These are phyloP conservation scores for Suillus plorans DNA, from an alignment of 768 basidiomycete species.

Conservation along the genomic window DNA sequence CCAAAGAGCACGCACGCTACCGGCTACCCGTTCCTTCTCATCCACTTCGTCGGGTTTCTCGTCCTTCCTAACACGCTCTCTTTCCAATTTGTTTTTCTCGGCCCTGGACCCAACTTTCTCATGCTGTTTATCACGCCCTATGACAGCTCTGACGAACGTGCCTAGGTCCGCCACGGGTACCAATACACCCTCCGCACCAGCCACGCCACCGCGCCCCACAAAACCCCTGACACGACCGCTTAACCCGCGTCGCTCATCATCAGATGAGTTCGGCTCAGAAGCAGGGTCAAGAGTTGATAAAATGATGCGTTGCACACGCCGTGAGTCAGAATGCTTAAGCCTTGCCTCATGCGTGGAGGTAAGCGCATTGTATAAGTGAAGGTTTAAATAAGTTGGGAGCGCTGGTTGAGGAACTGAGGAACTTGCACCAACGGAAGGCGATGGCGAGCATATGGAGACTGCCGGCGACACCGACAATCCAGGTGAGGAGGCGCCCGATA, in stretches of 20 bases:
- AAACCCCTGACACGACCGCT: constrained; percentile 38
- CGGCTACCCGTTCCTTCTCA: constrained; percentile 36
- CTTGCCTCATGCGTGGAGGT: constrained; percentile 29
- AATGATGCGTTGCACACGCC: constrained; percentile 62
- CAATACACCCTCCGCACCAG: constrained; percentile 42
- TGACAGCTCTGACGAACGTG: constrained; percentile 46
- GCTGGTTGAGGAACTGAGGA: neutral
- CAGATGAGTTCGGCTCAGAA: constrained; percentile 31
- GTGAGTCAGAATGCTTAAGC: constrained; percentile 44
- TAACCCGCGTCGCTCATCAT: constrained; percentile 31
- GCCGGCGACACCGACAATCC: constrained; percentile 17
- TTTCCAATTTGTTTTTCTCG: constrained; percentile 6
- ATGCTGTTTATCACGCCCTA: constrained; percentile 34
- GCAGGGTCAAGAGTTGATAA: constrained; percentile 54
- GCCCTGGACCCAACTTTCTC: constrained; percentile 28
- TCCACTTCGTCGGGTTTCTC: constrained; percentile 23
- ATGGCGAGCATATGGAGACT: constrained; percentile 16
- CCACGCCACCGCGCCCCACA: constrained; percentile 36
- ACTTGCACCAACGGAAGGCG: constrained; percentile 35
- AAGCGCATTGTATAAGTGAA: constrained; percentile 21
- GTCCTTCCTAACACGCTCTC: constrained; percentile 35
- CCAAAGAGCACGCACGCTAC: constrained; percentile 35
- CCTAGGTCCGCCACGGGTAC: constrained; percentile 53
- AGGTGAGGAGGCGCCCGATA: constrained; percentile 14
- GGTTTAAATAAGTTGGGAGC: constrained; percentile 22